These are phyloP conservation scores for Diplocarpon mali DNA, from an alignment of 2,329 filamentous ascomycete genomes.

Conservation along the genomic window DNA sequence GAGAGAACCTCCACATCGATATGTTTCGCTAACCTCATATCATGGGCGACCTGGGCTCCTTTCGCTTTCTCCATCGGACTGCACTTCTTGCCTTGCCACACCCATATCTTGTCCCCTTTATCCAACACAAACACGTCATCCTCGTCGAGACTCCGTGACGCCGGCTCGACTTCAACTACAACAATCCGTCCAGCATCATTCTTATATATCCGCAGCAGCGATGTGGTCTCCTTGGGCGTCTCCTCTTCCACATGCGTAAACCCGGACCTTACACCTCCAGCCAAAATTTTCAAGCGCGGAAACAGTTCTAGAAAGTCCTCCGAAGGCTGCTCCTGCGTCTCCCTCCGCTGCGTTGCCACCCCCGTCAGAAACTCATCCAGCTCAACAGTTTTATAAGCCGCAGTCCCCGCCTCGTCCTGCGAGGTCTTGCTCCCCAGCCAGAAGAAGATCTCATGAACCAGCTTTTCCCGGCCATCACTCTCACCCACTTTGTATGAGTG, in stretches of 20 bases:
- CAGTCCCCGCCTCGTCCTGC: constrained; percentile 57
- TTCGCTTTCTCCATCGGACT: constrained; percentile 60
- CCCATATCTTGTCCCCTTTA: constrained; percentile 51
- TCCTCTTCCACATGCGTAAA: constrained; percentile 49
- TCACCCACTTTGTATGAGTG: constrained; percentile 44
- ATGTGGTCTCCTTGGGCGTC: constrained; percentile 34
- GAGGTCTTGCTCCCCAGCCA: constrained; percentile 56
- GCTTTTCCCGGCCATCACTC: constrained; percentile 33
- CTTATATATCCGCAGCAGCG: constrained; percentile 53
- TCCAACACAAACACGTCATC: constrained; percentile 56
- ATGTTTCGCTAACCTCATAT: constrained; percentile 52
- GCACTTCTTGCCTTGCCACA: constrained; percentile 56
- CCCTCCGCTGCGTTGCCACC: constrained; percentile 51
- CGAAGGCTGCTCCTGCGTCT: constrained; percentile 45
- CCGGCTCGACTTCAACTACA: constrained; percentile 52
- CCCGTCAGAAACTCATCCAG: constrained; percentile 56
- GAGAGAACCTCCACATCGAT: constrained; percentile 54
- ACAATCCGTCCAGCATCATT: constrained; percentile 38
- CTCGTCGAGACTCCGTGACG: constrained; percentile 51
- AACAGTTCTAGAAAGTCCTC: constrained; percentile 45
- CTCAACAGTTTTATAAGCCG: constrained; percentile 62
- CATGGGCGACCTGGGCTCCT: constrained; percentile 55
- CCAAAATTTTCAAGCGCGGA: constrained; percentile 45
- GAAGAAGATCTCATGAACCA: constrained; percentile 58
- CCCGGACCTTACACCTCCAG: constrained; percentile 49